Conservation (phyloP, 331 rosid genomes). For the Dryas integrifolia region DNA sequence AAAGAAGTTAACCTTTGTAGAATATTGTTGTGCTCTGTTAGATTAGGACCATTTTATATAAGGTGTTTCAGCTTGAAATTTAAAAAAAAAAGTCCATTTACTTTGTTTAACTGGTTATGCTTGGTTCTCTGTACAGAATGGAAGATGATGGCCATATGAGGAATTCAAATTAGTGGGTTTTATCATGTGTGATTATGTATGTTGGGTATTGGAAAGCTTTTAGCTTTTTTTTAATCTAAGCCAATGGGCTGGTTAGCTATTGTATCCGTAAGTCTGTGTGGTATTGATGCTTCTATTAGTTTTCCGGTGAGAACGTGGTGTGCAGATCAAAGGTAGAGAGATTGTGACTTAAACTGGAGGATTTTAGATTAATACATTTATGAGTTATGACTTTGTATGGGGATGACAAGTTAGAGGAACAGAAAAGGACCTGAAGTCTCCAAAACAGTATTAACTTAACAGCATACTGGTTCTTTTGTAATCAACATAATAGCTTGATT, state of each 20-base stretch:
- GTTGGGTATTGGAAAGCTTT: constrained; percentile 3
- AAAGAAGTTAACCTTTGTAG: background rate
- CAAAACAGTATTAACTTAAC: background rate
- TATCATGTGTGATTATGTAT: background rate
- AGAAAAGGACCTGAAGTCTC: background rate
- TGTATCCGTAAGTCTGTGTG: background rate
- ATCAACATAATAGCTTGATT: background rate
- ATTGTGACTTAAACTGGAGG: background rate
- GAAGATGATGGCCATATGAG: background rate
- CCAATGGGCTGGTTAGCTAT: background rate
- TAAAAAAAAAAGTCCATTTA: background rate
- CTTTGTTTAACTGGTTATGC: background rate
- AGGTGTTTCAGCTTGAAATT: background rate
- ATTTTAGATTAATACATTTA: background rate
- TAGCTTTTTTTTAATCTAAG: background rate
- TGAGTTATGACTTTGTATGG: background rate
- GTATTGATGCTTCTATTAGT: background rate
- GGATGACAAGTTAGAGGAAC: background rate
- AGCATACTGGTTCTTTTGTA: background rate
- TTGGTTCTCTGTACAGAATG: background rate
- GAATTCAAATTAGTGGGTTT: background rate
- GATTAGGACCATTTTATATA: too few species aligned
- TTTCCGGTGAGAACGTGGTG: constrained; percentile 5
- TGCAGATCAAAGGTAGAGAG: background rate
- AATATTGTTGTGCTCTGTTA: too few species aligned